Percentiles rank a stretch among this genome's conserved stretches.
Conservation (phyloP, 768 basidiomycete genomes). For the Tricholoma matsutake region DNA sequence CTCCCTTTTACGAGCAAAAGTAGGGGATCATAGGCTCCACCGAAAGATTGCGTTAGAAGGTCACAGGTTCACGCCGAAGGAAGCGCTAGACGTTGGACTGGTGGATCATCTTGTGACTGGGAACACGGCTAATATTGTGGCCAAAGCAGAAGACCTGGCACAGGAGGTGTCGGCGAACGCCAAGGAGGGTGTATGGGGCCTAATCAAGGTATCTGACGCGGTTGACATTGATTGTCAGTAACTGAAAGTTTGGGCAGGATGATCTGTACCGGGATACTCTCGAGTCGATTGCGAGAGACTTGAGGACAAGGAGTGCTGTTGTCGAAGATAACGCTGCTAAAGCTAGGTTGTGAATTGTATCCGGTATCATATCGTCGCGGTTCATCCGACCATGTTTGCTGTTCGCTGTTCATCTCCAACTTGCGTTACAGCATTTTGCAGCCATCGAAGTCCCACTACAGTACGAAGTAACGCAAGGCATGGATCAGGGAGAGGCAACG, state of each 20-base stretch:
- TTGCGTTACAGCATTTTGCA: too few species aligned
- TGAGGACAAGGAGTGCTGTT: slow-evolving; percentile 29
- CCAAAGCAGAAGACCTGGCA: slow-evolving; percentile 63
- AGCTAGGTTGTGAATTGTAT: slow-evolving; percentile 35
- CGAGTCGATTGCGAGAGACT: slow-evolving; percentile 37
- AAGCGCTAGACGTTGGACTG: slow-evolving; percentile 63
- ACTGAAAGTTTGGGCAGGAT: slow-evolving; percentile 31
- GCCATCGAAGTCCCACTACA: too few species aligned
- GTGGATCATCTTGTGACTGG: slow-evolving; percentile 69
- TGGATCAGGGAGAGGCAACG: too few species aligned
- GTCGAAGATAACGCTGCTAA: slow-evolving; percentile 51
- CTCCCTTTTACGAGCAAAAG: slow-evolving; percentile 59
- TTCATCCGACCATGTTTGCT: background rate
- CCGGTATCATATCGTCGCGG: background rate
- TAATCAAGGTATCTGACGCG: slow-evolving; percentile 55
- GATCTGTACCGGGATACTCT: slow-evolving; percentile 58
- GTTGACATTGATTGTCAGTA: slow-evolving; percentile 3
- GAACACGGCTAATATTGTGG: slow-evolving; percentile 55
- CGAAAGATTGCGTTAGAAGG: slow-evolving; percentile 81
- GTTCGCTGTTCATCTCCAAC: too few species aligned
- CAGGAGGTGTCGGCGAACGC: slow-evolving; percentile 49
- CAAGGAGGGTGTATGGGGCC: slow-evolving; percentile 62
- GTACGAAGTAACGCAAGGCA: too few species aligned
- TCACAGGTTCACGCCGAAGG: slow-evolving; percentile 69
- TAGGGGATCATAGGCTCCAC: slow-evolving; percentile 52